Evolutionary conservation across 2,329 filamentous ascomycete genomes (phyloP), one percentile per base, ranked within the genome.

Genomic region (Epichloe elymi): DNA sequence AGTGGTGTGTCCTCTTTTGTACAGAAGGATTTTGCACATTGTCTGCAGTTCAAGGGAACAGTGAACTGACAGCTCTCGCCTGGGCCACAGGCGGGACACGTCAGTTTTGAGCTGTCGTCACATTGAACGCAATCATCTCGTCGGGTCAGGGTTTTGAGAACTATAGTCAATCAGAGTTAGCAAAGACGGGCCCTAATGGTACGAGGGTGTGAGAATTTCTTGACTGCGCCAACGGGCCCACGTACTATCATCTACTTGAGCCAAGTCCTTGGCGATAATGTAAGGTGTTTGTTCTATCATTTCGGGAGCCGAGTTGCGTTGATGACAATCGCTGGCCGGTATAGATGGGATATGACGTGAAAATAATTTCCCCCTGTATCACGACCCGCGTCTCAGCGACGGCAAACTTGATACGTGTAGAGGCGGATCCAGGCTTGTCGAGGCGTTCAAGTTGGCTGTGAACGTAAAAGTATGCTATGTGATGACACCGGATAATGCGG

Each of bases 1-100:
- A 49, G 42, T 57, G 60, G 19, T 46, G 52, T 26, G n/a, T 57
- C 51, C 15, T 67, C 63, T 38, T 54, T 54, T 47, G 67, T 62
- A 59, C 79, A 79, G 53, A 75, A 61, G 15, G 73, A 71, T 50
- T 66, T 66, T 8, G 73, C 60, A 55, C 77, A 80, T 56, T 70
- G 64, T 2, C 59, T 64, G 60, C 75, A 79, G 44, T 66, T 68
- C 42, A 69, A 57, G 6, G 71, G 71, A 7, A 72, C 62, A 6
- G 70, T 72, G 51, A 71, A 71, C 52, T 69, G 66, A 56, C 77
- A 80, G 43, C 59, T 65, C 52, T 73, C 61, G 23, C 64, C 66
- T 1, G 62, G 51, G 10, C 58, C 57, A 56, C 76, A 80, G 5
- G 57, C 46, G 5, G 76, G 76, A 51, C 76, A 79, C 20, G 67